These are phyloP conservation scores for Didymella pinodella DNA, from an alignment of 2,329 filamentous ascomycete species.

Conservation along the genomic window DNA sequence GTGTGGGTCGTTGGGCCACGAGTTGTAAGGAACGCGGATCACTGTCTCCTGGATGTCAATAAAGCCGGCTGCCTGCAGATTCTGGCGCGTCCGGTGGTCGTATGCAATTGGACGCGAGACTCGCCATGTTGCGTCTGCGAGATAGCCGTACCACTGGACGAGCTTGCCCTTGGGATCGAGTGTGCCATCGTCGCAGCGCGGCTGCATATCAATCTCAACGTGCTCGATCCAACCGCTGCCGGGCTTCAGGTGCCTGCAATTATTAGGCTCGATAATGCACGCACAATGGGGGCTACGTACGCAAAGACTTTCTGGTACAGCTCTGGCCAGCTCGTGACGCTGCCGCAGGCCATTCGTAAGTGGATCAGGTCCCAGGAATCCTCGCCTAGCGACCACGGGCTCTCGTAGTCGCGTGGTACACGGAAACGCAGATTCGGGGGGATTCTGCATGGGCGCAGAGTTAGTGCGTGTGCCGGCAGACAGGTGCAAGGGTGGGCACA, in stretches of 20 bases:
- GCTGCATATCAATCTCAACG: slow-evolving; percentile 85
- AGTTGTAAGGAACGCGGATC: slow-evolving; percentile 75
- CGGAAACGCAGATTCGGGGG: slow-evolving; percentile 73
- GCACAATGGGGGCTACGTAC: slow-evolving; percentile 54
- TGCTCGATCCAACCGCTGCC: slow-evolving; percentile 82
- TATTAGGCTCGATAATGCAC: slow-evolving; percentile 32
- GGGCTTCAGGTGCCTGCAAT: slow-evolving; percentile 75
- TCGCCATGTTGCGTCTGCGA: slow-evolving; percentile 72
- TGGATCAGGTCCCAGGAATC: slow-evolving; percentile 84
- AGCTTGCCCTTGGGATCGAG: slow-evolving; percentile 66
- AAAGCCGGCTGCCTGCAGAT: slow-evolving; percentile 76
- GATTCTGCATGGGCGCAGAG: slow-evolving; percentile 62
- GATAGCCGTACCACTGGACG: slow-evolving; percentile 72
- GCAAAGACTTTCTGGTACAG: slow-evolving; percentile 75
- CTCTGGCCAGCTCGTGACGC: slow-evolving; percentile 76
- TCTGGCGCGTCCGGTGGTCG: slow-evolving; percentile 66
- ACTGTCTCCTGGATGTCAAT: slow-evolving; percentile 77
- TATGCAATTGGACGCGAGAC: slow-evolving; percentile 72
- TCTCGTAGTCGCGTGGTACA: slow-evolving; percentile 77
- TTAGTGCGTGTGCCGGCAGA: slow-evolving; percentile 43
- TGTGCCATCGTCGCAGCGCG: slow-evolving; percentile 73
- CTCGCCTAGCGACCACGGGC: slow-evolving; percentile 72
- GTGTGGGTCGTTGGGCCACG: slow-evolving; percentile 71
- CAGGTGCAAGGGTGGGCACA: slow-evolving; percentile 51
- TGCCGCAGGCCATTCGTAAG: slow-evolving; percentile 79